Percentiles rank a stretch among this genome's conserved stretches.
phyloP scores from a whole-genome alignment of 208 protist species.

The Endotrypanum monterogeii region DNA sequence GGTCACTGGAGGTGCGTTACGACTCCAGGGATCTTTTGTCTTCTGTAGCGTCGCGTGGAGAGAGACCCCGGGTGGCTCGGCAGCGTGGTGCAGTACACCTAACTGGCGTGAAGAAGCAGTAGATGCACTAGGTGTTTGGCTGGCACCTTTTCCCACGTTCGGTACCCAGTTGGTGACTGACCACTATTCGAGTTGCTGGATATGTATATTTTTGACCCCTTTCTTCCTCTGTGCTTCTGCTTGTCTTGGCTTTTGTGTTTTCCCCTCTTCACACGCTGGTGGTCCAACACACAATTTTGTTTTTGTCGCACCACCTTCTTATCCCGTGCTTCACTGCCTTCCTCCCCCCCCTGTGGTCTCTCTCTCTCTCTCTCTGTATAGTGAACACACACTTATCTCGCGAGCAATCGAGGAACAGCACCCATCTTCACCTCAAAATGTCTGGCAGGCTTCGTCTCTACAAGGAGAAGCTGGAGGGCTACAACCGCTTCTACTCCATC shows the following conservation, averaged over 20 bases:
- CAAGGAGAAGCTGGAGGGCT: conserved; percentile 92
- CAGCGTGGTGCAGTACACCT: background rate
- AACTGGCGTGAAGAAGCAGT: background rate
- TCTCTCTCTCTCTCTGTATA: background rate
- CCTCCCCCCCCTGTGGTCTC: background rate
- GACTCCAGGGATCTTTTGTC: background rate
- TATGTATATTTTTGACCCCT: background rate
- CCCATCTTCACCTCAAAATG: conserved; percentile 44
- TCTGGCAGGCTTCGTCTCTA: conserved; percentile 91
- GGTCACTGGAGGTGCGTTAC: background rate
- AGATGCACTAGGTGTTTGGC: background rate
- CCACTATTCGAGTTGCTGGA: background rate
- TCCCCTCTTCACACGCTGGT: background rate
- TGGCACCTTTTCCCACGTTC: background rate
- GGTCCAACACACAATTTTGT: no score
- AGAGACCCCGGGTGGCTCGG: background rate
- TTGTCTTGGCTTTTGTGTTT: background rate
- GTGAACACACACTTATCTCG: conserved; percentile 8
- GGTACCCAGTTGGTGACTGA: background rate
- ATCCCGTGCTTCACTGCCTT: background rate
- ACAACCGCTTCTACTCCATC: conserved; percentile 92
- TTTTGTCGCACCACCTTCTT: background rate
- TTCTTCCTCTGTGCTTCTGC: background rate
- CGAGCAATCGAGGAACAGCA: conserved; percentile 17
- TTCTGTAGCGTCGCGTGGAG: background rate